Conservation (phyloP, 2,329 filamentous ascomycete genomes). For the Aspergillus fumigatiaffinis region DNA sequence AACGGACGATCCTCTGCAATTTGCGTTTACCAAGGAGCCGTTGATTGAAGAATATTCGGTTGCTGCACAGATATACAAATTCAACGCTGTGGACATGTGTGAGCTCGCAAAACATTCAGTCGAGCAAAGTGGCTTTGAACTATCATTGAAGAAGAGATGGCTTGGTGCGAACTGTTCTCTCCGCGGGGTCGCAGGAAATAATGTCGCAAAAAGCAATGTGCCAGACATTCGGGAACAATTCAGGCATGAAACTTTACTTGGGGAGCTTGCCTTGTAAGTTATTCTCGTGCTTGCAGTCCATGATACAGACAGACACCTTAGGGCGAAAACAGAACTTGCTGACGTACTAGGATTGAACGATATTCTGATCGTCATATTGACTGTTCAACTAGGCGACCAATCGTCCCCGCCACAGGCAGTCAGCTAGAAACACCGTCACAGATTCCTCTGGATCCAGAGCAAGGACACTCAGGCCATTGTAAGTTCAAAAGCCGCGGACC, state of each 20-base stretch:
- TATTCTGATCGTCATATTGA: background rate
- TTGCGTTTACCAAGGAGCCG: conserved; percentile 97
- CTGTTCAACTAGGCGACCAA: background rate
- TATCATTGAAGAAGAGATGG: conserved; percentile 86
- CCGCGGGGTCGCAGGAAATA: conserved; percentile 79
- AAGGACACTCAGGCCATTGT: background rate
- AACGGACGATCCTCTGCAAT: conserved; percentile 94
- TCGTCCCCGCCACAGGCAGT: background rate
- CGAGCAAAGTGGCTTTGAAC: conserved; percentile 88
- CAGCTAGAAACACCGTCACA: background rate
- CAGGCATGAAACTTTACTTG: conserved; percentile 76
- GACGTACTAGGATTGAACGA: background rate
- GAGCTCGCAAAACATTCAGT: conserved; percentile 96
- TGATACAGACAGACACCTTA: background rate
- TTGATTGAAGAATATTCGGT: conserved; percentile 98
- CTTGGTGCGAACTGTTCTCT: conserved; percentile 73
- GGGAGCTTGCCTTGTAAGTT: conserved; percentile 77
- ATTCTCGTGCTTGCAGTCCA: background rate
- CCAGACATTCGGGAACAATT: conserved; percentile 90
- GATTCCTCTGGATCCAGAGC: background rate
- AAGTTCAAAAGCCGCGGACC: too few relatives aligned
- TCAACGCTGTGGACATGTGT: conserved; percentile 96
- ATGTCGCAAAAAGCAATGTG: conserved; percentile 93
- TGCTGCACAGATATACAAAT: conserved; percentile 96
- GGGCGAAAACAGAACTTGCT: background rate